These are phyloP conservation scores for Rhynchospora breviuscula DNA, from an alignment of 176 grass and related monocot genomes.

Conservation along the genomic window DNA sequence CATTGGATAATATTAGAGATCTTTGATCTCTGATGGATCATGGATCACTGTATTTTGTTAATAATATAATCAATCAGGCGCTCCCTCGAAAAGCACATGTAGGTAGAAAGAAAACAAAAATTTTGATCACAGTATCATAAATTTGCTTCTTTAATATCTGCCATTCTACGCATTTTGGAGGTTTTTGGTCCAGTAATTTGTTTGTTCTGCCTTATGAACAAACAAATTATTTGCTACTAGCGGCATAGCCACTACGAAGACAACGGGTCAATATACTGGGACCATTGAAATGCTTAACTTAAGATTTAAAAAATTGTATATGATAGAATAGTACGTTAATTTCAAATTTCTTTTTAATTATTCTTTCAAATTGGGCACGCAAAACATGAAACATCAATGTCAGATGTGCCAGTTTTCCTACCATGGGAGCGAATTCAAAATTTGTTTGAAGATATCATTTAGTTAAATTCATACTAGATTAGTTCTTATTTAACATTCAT, in stretches of 20 bases:
- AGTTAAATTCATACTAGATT: no score
- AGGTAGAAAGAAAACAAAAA: neutral
- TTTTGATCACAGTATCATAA: neutral
- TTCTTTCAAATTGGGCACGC: neutral
- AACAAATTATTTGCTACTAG: neutral
- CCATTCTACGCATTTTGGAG: neutral
- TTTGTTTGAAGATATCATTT: no score
- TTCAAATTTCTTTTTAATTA: neutral
- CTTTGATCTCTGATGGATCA: neutral
- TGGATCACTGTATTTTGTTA: neutral
- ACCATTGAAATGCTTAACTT: neutral
- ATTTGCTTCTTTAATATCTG: neutral
- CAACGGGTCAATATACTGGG: neutral
- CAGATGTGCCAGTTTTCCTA: neutral
- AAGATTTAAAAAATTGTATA: neutral
- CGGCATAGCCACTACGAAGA: neutral
- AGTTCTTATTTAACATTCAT: no score
- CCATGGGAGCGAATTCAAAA: neutral
- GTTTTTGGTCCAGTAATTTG: neutral
- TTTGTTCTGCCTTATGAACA: neutral
- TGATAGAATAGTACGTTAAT: neutral
- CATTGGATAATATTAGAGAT: neutral
- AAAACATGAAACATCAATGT: neutral
- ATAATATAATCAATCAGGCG: neutral
- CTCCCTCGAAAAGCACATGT: neutral